Evolutionary conservation across 805 yeast species (phyloP).

Genomic region (Kuraishia capsulata): DNA sequence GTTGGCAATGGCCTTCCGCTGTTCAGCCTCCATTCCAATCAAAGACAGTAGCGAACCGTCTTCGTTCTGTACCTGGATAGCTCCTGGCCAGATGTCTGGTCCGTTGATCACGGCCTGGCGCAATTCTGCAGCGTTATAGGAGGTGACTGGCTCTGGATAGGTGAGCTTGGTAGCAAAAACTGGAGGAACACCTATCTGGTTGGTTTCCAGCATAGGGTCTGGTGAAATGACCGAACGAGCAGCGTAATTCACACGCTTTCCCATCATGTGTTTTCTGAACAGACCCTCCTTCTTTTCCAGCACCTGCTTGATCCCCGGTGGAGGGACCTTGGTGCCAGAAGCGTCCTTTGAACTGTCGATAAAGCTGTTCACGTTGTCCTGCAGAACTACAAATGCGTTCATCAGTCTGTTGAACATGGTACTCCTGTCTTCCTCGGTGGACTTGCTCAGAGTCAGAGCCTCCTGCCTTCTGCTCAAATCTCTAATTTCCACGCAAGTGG

Average conservation of each 20-base stretch:
- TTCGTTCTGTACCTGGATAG: conserved; percentile 90
- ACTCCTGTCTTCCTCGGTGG: conserved; percentile 62
- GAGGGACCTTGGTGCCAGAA: conserved; percentile 58
- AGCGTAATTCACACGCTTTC: conserved; percentile 97
- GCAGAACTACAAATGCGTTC: conserved; percentile 93
- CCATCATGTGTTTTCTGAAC: conserved; percentile 99
- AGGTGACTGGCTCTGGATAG: conserved; percentile 96
- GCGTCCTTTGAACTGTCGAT: conserved; percentile 83
- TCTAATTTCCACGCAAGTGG: conserved; percentile 73
- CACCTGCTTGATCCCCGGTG: conserved; percentile 96
- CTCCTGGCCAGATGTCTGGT: conserved; percentile 99
- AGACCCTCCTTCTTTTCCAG: conserved; percentile 97
- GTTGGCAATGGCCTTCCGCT: conserved; percentile 90
- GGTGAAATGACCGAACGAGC: conserved; percentile 99
- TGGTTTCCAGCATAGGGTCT: conserved; percentile 96
- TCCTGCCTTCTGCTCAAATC: conserved; percentile 83
- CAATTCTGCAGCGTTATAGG: conserved; percentile 81
- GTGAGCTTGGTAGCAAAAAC: conserved; percentile 94
- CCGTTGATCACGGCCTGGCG: conserved; percentile 96
- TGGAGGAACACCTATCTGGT: conserved; percentile 98
- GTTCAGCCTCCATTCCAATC: conserved; percentile 85
- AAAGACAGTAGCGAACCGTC: conserved; percentile 80
- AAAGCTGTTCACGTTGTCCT: conserved; percentile 90
- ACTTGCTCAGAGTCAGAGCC: conserved; percentile 47
- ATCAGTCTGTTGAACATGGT: conserved; percentile 78